Evolutionary conservation across 1,284 basidiomycete genomes (phyloP), one percentile per base, ranked within the genome.

Genomic region (Wallemia mellicola): DNA sequence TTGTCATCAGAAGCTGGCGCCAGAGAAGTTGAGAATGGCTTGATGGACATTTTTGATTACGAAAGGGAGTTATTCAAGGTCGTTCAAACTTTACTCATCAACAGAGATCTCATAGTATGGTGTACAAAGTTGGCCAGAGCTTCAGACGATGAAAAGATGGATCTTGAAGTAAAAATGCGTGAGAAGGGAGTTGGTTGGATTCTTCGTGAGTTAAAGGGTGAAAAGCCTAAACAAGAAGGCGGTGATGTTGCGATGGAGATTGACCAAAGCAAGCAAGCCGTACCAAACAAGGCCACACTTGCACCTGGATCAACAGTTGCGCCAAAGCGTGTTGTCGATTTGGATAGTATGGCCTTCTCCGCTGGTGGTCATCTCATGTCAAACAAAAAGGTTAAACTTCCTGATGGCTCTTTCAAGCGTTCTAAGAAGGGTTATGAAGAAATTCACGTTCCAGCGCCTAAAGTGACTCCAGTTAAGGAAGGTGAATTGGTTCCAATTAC

Each of bases 131-230:
- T 96, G 57, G 86, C 88, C 67, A 79, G 91, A 54, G 83, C 83
- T 59, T 82, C 84, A 65, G 86, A 85, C 0, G 83, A 96, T 60
- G 88, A 91, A 68, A 79, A 83, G 60, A 80, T 92, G 60, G 89
- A 98, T 66, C 77, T 96, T 32, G 89, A 98, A 71, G 94, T 98
- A 1, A 87, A 86, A 0, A 99, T 99, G 92, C 78, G 94, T 57
- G 94, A 98, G 73, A 91, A 87, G 71, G 88, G 86, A 24, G 79
- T 91, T 1, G 89, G 86, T 1, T 96, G 89, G 88, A 96, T 99
- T 68, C 69, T 95, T 60, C 81, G 86, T 60, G 86, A 88, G 61
- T 75, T 98, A 2, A 76, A 79, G 24, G 85, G 87, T 1, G 85
- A 84, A 63, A 74, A 83, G 24, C 78, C 79, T 65, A 68, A 68